Evolutionary conservation across 495 filamentous ascomycete genomes (phyloP).

Genomic region (Tuber borchii): DNA sequence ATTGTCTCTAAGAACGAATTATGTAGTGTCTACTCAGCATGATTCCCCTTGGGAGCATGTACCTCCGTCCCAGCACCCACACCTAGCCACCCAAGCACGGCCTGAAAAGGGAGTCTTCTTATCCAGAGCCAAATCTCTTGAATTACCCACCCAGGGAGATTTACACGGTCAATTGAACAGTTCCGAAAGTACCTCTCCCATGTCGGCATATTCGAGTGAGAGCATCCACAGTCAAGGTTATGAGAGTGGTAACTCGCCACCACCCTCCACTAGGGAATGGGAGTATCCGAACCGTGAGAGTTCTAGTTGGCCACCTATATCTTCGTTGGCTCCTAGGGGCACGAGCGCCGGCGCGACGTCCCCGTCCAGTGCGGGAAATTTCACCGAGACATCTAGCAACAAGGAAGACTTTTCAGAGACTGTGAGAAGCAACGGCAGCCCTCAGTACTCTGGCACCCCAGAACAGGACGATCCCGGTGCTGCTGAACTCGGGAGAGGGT

Average conservation of each 20-base stretch:
- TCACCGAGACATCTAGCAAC: conserved; percentile 25
- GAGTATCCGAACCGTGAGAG: not conserved
- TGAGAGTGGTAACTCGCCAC: conserved; percentile 20
- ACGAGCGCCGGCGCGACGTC: conserved; percentile 9
- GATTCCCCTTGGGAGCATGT: conserved; percentile 26
- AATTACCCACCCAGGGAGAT: conserved; percentile 8
- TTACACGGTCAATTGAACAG: conserved; percentile 24
- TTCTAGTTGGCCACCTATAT: not conserved
- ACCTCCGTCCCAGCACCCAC: conserved; percentile 13
- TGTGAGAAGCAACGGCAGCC: conserved; percentile 10
- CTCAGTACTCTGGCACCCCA: not conserved
- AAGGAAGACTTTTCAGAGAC: conserved; percentile 26
- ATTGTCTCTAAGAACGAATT: not conserved
- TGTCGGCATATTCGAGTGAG: conserved; percentile 11
- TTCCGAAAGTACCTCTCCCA: conserved; percentile 16
- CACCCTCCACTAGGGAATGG: conserved; percentile 3
- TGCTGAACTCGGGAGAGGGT: not conserved
- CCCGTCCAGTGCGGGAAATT: conserved; percentile 27
- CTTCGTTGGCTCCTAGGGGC: not conserved
- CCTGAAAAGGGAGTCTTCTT: conserved; percentile 17
- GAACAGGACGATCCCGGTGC: not conserved
- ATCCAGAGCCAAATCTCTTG: conserved; percentile 17
- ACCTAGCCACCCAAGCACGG: conserved; percentile 15
- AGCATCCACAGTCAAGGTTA: conserved; percentile 13
- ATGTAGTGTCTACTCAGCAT: not conserved